Percentiles rank a stretch among this genome's conserved stretches.
Conservation (phyloP, 2,329 filamentous ascomycete genomes). For the Ascochyta pisi region DNA sequence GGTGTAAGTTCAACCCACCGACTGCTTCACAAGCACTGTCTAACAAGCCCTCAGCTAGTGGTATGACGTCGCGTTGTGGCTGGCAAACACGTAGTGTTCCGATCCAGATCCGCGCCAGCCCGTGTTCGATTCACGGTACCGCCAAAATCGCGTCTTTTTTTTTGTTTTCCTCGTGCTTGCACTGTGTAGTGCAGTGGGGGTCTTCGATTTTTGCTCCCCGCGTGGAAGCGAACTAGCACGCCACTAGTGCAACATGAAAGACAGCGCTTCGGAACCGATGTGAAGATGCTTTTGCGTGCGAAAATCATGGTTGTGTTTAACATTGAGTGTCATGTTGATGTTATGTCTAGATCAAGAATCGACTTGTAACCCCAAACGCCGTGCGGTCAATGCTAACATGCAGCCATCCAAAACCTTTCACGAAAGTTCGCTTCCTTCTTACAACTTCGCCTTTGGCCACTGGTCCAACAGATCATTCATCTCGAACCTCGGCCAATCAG, state of each 20-base stretch:
- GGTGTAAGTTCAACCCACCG: conserved; percentile 24
- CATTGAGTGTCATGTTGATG: not conserved
- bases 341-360: not conserved
- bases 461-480: conserved; percentile 60
- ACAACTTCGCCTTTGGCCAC: conserved; percentile 42
- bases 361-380: conserved; percentile 6
- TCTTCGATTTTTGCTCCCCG: conserved; percentile 2
- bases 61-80: conserved; percentile 52
- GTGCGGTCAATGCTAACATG: conserved; percentile 14
- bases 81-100: conserved; percentile 30
- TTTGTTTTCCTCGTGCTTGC: not conserved
- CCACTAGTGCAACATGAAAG: not conserved
- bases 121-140: conserved; percentile 45
- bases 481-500: conserved; percentile 65
- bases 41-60: conserved; percentile 33
- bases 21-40: not conserved
- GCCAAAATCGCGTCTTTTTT: conserved; percentile 17
- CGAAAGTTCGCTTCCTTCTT: not conserved
- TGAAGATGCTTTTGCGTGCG: not conserved
- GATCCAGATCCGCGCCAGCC: conserved; percentile 47
- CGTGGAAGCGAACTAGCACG: not conserved
- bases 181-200: not conserved
- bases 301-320: not conserved
- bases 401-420: not conserved
- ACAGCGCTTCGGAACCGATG: not conserved